Conservation (phyloP, 192 early-diverging fungal species). For the Umbelopsis ramanniana region DNA sequence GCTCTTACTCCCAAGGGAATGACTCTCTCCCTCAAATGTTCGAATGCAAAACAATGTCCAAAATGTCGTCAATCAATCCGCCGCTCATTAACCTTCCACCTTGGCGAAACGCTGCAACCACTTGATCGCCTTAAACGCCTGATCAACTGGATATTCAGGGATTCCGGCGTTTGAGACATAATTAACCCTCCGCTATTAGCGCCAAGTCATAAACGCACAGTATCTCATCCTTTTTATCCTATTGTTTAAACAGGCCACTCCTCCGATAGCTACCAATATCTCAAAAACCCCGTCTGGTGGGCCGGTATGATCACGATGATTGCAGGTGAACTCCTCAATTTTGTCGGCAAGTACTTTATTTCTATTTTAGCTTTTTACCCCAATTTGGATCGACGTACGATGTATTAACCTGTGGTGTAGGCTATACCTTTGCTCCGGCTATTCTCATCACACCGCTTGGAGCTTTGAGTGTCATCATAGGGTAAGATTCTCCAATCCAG, state of each 20-base stretch:
- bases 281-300: constrained; percentile 91
- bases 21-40: neutral
- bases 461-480: constrained; percentile 88
- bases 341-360: constrained; percentile 1
- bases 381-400: constrained; percentile 49
- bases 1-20: neutral
- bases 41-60: neutral
- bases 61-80: too few relatives aligned
- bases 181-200: too few relatives aligned
- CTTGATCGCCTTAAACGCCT: too few relatives aligned
- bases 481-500: constrained; percentile 44
- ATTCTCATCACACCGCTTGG: constrained; percentile 94
- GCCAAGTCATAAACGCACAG: too few relatives aligned
- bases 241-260: constrained; percentile 62
- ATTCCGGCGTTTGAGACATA: too few relatives aligned
- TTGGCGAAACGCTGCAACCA: too few relatives aligned
- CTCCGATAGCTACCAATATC: constrained; percentile 70
- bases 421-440: constrained; percentile 93
- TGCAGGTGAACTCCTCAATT: constrained; percentile 30
- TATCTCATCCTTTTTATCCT: neutral
- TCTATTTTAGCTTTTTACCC: neutral
- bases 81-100: too few relatives aligned
- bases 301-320: constrained; percentile 87
- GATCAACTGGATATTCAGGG: too few relatives aligned
- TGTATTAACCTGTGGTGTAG: constrained; percentile 67